Base-by-base conservation (phyloP, 441 rosid species). In the Francoa sonchifolia region DNA sequence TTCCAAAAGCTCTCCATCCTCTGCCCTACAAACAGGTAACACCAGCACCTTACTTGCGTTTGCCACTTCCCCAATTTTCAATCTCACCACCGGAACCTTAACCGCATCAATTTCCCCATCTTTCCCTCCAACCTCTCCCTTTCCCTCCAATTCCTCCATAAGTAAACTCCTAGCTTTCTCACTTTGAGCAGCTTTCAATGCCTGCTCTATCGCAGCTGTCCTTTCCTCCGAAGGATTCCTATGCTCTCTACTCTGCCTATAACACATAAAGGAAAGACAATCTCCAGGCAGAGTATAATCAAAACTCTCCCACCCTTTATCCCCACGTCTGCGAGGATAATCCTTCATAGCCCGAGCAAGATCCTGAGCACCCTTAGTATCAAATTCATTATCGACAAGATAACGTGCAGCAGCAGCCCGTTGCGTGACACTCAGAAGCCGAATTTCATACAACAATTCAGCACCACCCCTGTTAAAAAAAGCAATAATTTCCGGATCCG, bases 291-390 rank as follows among this genome's bases (percentile, higher is more conserved):
- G 50, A 0, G 45, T 44, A 41, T 76, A 88, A 39, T 88, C 75
- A 19, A 83, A 88, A 36, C 54, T 59, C 19, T 68, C 69, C 95
- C 89, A 83, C 0, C 61, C 65, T 10, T 44, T 67, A 3, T 88
- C 95, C 6, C 77, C 79, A 4, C 75, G 66, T 19, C 95, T 59
- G 18, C 71, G 66, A 2, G 97, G 95, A 39, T 49, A 88, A 68
- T 88, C 97, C 68, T 88, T 88, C 20, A 80, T 53, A 0, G 95
- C 67, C 2, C 90, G 66, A 8, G 97, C 97, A 16, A 83, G 35
- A 29, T 88, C 97, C 46, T 71, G 71, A 0, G 83, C 71, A 4
- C 73, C 71, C 41, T 67, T 72, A 0, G 56, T 56, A 12, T 88
- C 90, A 6, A 79, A 38, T 29, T 11, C 23, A 1, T 67, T 57